A percentile compares a stretch with the other conserved stretches of the same genome.
phyloP scores from a whole-genome alignment of 1,139 yeast species.

The Saccharomyces uvarum region DNA sequence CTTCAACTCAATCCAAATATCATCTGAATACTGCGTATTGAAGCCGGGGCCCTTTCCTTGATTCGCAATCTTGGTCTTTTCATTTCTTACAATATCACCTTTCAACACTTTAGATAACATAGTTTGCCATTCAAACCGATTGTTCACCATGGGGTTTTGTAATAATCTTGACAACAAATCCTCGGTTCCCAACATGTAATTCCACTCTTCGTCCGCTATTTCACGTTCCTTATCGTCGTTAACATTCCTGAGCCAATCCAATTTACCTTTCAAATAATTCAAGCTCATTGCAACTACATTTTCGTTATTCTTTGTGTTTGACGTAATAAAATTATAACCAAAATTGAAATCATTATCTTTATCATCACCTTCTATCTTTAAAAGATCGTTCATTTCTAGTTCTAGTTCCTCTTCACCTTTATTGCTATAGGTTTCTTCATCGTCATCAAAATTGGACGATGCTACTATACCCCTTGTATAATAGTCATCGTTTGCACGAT shows the following conservation, averaged over 20 bases:
- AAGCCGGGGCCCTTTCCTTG: constrained; percentile 34
- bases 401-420: constrained; percentile 22
- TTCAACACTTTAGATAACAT: constrained; percentile 85
- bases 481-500: constrained; percentile 61
- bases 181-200: constrained; percentile 9
- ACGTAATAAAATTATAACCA: constrained; percentile 20
- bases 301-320: constrained; percentile 16
- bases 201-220: constrained; percentile 5
- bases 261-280: constrained; percentile 19
- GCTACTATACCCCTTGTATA: constrained; percentile 52
- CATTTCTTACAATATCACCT: constrained; percentile 89
- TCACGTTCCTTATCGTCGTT: constrained; percentile 5
- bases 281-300: constrained; percentile 25
- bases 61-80: constrained; percentile 69
- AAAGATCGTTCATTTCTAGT: constrained; percentile 27
- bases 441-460: constrained; percentile 19
- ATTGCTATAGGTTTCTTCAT: constrained; percentile 16
- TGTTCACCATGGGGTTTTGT: constrained; percentile 57
- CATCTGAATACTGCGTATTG: constrained; percentile 60
- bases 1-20: constrained; percentile 62
- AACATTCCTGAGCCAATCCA: constrained; percentile 25
- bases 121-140: constrained; percentile 91
- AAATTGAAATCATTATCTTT: constrained; percentile 17
- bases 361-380: constrained; percentile 15
- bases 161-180: constrained; percentile 18